Evolutionary conservation across 2,329 filamentous ascomycete species (phyloP), one percentile per base, ranked within the genome.

Genomic region (Penicillium brevicompactum): DNA sequence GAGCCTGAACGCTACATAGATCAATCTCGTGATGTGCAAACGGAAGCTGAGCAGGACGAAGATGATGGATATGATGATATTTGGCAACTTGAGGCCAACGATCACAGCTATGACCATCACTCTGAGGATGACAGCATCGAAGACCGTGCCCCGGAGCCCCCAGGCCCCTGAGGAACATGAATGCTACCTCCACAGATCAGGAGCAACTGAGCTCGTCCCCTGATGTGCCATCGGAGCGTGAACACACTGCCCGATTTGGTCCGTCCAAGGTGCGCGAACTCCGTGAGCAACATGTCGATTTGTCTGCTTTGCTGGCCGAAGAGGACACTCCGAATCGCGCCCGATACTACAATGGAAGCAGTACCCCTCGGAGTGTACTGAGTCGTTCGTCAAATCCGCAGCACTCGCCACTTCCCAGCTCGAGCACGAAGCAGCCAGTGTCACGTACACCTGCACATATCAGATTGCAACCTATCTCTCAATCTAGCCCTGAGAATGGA

Each of bases 11-110:
- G 18, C 24, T 11, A 43, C 22, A n/a, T 24, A 4, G 8, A 24
- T 4, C 27, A 30, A 30, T 32, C 56, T 21, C 47, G 46, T n/a
- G 57, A 54, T 43, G 42, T 42, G 30, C 56, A 65, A 11, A 48
- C 49, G 30, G 57, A 66, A 21, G 34, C 49, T 22, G 59, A 56
- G 21, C 58, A 60, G 10, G 64, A 65, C 10, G 68, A 70, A 11
- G 67, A 70, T 14, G 74, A 74, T 38, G 76, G 70, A 13, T 74
- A 73, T 53, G 74, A 73, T 48, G 78, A 80, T 50, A 79, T 80
- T 27, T 80, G 78, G 78, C 76, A 80, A 58, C 72, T 75, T 59
- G 74, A 78, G 60, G 74, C 75, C 40, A 66, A 68, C n/a, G 71
- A 76, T 46, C 67, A 72, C 41, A 73, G 69, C 41, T 63, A 69